Evolutionary conservation across 176 grass and related monocot genomes (phyloP), one percentile per base, ranked within the genome.

Genomic region (Metroxylon sagu): DNA sequence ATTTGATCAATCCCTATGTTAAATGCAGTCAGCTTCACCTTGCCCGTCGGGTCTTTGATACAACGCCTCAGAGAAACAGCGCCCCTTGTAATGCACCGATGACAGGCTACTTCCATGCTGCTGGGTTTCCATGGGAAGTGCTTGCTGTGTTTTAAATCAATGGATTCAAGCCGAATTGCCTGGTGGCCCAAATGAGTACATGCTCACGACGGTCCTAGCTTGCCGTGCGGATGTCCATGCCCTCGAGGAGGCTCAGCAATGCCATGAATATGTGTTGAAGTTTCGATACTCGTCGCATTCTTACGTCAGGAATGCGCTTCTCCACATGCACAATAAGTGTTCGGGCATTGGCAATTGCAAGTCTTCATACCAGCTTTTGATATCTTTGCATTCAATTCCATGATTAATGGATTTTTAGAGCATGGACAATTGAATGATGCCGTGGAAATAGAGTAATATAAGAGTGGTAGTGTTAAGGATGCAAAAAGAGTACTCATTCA

Each of bases 401-500:
- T 95, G 80, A 81, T 89, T 53, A 95, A 74, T 56, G 89, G 89
- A 5, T 89, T 82, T 67, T 76, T 87, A 80, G 64, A 78, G 70
- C 35, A 67, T 6, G 84, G 77, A 2, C 63, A 66, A 15, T 52
- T 79, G 52, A 72, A 60, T 55, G 56, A 67, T 61, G 80, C 85
- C 4, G 26, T 63, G 30, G 39, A 53, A 5, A 23, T 93, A 23
- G 65, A 85, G 84, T 88, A 93, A 58, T 70, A 80, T 66, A 93
- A 93, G 72, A 84, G 89, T 69, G 84, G 80, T 18, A 84, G 80
- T 56, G 79, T 93, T 25, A 59, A 75, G 16, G 71, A 93, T 66
- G 77, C 80, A 54, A 19, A 67, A 8, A 81, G 60, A 73, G 27
- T 71, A 61, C 88, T 93, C 64, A 27, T 93, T 93, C 64, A 27